Evolutionary conservation across 257 asterid genomes (phyloP).

Genomic region (Solanum chmielewskii): DNA sequence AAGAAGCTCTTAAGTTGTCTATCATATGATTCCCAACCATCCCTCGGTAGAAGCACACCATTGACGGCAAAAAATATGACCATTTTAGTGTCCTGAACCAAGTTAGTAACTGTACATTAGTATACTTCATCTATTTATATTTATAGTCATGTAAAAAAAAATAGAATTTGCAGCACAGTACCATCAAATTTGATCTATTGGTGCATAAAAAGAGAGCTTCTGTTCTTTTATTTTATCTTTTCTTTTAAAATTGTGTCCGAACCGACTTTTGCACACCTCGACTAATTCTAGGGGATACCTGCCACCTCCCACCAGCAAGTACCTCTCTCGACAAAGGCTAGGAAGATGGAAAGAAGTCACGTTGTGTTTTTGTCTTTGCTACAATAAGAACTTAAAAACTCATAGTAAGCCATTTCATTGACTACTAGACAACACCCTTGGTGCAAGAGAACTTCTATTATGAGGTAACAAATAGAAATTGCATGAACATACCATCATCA

Average conservation of each 20-base stretch:
- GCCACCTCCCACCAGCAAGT: neutral
- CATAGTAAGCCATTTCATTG: neutral
- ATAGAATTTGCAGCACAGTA: neutral
- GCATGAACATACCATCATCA: slow-evolving; percentile 33
- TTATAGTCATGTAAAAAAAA: neutral
- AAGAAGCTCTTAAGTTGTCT: neutral
- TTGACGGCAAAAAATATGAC: neutral
- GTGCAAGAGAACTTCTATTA: neutral
- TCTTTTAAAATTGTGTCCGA: neutral
- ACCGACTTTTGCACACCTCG: neutral
- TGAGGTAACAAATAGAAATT: neutral
- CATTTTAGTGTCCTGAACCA: neutral
- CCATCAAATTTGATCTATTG: neutral
- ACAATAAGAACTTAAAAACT: too few species aligned
- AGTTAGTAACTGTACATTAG: neutral
- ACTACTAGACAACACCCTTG: neutral
- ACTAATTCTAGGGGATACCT: neutral
- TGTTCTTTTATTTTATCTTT: neutral
- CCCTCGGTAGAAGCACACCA: neutral
- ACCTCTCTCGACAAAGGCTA: neutral
- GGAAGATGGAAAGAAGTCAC: neutral
- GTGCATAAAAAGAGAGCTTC: neutral
- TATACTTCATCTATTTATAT: neutral
- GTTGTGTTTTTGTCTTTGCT: neutral
- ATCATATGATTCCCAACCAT: neutral